These are phyloP conservation scores for Batkoa obscura DNA, from an alignment of 371 early-diverging fungal genomes.

Conservation along the genomic window DNA sequence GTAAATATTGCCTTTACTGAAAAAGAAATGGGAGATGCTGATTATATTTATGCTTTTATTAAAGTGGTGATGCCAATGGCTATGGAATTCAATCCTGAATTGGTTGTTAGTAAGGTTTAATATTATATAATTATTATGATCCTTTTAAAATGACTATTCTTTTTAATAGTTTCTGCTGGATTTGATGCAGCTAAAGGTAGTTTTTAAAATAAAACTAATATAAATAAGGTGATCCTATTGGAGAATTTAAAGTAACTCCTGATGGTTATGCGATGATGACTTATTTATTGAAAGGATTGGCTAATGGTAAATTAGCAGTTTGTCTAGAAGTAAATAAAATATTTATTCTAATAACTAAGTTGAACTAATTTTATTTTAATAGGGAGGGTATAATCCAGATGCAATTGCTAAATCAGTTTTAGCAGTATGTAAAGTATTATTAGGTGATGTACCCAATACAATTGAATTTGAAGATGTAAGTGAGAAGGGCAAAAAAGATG, in stretches of 20 bases:
- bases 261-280: constrained; percentile 75
- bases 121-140: no score
- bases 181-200: constrained; percentile 69
- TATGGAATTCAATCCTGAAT: constrained; percentile 57
- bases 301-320: constrained; percentile 51
- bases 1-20: constrained; percentile 78
- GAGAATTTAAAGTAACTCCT: constrained; percentile 65
- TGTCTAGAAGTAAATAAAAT: constrained; percentile 32
- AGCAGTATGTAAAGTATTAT: constrained; percentile 50
- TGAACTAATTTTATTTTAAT: not conserved
- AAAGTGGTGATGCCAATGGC: constrained; percentile 64
- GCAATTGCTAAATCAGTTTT: constrained; percentile 51
- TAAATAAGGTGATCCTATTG: constrained; percentile 51
- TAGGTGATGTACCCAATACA: constrained; percentile 27
- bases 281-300: constrained; percentile 42
- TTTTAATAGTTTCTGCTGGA: constrained; percentile 50
- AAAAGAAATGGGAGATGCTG: constrained; percentile 61
- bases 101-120: constrained; percentile 42
- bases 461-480: constrained; percentile 19
- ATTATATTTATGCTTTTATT: constrained; percentile 67
- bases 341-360: not conserved
- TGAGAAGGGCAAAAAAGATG: constrained; percentile 20
- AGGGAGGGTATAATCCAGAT: constrained; percentile 67
- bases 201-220: not conserved
- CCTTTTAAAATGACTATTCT: not conserved